These are phyloP conservation scores for Gremmenia infestans DNA, from an alignment of 2,329 filamentous ascomycete genomes.

Conservation along the genomic window DNA sequence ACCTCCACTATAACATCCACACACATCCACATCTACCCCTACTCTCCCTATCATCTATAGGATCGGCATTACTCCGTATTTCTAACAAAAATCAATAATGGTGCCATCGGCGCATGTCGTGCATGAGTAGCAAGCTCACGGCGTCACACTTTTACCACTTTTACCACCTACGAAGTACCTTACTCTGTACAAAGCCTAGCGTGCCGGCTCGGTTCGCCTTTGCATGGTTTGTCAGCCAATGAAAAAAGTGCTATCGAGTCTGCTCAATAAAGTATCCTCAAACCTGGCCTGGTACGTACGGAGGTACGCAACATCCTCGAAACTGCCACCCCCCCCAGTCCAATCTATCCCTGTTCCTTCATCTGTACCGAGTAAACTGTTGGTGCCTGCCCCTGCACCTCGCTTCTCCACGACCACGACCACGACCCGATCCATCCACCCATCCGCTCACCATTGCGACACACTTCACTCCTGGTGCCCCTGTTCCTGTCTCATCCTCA, in stretches of 20 bases:
- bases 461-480: background rate
- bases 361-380: background rate
- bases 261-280: background rate
- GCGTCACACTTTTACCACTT: no score
- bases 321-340: background rate
- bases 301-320: no score
- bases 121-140: background rate
- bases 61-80: background rate
- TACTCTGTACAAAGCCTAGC: background rate
- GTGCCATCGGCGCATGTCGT: background rate
- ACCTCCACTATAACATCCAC: no score
- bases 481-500: background rate
- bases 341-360: background rate
- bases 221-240: background rate
- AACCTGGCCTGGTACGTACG: background rate
- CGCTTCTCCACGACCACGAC: no score
- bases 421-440: background rate
- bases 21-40: background rate
- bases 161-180: no score
- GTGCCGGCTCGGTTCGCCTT: background rate
- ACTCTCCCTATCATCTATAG: background rate
- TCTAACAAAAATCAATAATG: background rate
- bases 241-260: background rate
- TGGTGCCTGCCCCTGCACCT: background rate
- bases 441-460: background rate